Conservation (phyloP, 257 asterid genomes). For the Jacaranda mimosifolia region DNA sequence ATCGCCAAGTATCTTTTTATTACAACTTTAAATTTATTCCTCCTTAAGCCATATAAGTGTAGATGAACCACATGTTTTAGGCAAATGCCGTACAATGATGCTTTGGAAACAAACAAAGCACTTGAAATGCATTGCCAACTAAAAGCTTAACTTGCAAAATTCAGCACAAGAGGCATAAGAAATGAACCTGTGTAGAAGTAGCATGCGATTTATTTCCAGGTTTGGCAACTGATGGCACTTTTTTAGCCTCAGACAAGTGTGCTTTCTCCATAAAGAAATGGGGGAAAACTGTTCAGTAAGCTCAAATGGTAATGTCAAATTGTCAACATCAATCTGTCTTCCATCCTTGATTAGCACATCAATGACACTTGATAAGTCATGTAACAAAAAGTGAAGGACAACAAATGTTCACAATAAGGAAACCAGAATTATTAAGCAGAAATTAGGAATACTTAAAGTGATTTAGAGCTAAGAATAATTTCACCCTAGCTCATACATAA, state of each 20-base stretch:
- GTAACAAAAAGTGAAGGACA: constrained; percentile 20
- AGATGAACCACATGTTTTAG: constrained; percentile 10
- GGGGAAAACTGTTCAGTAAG: constrained; percentile 78
- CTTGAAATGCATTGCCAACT: constrained; percentile 17
- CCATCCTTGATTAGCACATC: constrained; percentile 81
- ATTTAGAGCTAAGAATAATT: constrained; percentile 11
- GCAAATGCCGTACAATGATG: not conserved
- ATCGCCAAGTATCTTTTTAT: not conserved
- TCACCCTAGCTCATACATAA: not conserved
- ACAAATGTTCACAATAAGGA: not conserved
- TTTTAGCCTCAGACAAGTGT: constrained; percentile 77
- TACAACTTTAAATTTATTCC: constrained; percentile 4
- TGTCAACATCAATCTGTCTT: constrained; percentile 90
- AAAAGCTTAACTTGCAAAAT: not conserved
- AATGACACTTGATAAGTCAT: constrained; percentile 69
- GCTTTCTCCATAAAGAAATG: constrained; percentile 64
- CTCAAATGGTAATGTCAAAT: constrained; percentile 83
- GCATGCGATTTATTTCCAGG: constrained; percentile 66
- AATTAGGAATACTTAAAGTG: not conserved
- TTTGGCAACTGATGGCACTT: constrained; percentile 62
- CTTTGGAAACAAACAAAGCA: constrained; percentile 7
- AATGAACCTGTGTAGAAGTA: constrained; percentile 79
- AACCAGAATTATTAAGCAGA: too few species aligned
- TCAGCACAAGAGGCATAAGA: too few species aligned
- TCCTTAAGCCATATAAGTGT: not conserved